Evolutionary conservation across 1,284 basidiomycete species (phyloP).

Genomic region (Trichosporon sp.): DNA sequence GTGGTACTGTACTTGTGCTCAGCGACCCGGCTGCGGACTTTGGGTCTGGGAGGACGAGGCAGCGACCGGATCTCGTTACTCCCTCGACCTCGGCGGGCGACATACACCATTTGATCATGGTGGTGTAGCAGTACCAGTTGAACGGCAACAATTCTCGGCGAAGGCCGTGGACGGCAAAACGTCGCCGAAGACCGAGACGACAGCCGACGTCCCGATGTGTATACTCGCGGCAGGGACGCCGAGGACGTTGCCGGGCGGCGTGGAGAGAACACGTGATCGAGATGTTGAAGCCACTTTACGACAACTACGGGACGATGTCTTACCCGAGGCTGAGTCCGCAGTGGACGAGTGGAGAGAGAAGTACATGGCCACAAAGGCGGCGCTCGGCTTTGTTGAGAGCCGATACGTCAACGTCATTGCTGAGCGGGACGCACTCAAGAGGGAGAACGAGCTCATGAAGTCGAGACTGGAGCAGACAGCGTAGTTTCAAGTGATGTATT

Average conservation of each 20-base stretch:
- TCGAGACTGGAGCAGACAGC: background rate
- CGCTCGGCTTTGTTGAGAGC: background rate
- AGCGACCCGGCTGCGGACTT: background rate
- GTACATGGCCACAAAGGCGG: background rate
- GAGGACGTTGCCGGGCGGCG: no score
- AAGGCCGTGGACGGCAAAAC: no score
- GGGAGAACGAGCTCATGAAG: background rate
- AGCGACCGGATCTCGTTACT: background rate
- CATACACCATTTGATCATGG: no score
- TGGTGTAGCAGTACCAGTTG: no score
- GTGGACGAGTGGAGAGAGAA: background rate
- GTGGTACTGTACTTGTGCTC: background rate
- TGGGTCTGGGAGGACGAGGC: background rate
- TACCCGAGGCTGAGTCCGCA: background rate
- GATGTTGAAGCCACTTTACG: background rate
- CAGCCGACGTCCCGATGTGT: no score
- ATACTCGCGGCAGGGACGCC: no score
- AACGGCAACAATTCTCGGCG: background rate
- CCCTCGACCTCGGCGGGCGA: background rate
- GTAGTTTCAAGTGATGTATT: no score
- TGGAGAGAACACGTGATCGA: no score
- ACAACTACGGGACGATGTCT: background rate
- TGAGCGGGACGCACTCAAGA: background rate
- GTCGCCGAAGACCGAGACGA: no score
- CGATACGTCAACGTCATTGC: background rate